A percentile compares a stretch with the other conserved stretches of the same genome.
Conservation (phyloP, 192 early-diverging fungal genomes). For the Podila epigama region DNA sequence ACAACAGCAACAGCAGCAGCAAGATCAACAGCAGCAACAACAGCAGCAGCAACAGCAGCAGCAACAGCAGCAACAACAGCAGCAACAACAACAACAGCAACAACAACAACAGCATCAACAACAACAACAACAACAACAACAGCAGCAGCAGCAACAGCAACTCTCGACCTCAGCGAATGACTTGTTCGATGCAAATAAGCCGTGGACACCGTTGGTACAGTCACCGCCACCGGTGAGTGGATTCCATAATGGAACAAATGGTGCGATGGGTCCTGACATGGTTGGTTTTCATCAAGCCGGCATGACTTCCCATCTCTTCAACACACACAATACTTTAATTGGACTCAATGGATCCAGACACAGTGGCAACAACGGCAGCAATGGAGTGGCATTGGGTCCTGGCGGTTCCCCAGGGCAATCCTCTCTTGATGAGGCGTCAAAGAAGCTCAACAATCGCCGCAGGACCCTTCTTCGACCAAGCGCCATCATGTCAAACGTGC, state of each 20-base stretch:
- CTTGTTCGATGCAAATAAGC: slow-evolving; percentile 23
- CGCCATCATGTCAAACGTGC: slow-evolving; percentile 49
- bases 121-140: background rate
- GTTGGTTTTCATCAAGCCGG: slow-evolving; percentile 10
- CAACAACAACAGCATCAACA: background rate
- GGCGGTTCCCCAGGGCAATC: background rate
- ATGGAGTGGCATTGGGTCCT: too few species aligned
- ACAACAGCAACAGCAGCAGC: background rate
- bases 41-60: background rate
- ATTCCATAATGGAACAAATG: slow-evolving; percentile 40
- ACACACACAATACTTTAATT: background rate
- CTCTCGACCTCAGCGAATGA: background rate
- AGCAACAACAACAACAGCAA: slow-evolving; percentile 2
- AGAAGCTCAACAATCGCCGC: slow-evolving; percentile 45
- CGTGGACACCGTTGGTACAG: slow-evolving; percentile 35
- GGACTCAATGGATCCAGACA: slow-evolving; percentile 2
- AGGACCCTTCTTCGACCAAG: slow-evolving; percentile 34
- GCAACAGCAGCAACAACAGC: background rate
- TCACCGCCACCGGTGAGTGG: slow-evolving; percentile 42
- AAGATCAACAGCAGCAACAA: background rate
- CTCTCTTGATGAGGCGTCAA: slow-evolving; percentile 23
- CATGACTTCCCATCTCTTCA: background rate
- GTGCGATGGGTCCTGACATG: slow-evolving; percentile 26
- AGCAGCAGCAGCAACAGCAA: background rate
- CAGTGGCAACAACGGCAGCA: background rate